Evolutionary conservation across 2,329 filamentous ascomycete genomes (phyloP), one percentile per base, ranked within the genome.

Genomic region (Chrysoporthe cubensis): DNA sequence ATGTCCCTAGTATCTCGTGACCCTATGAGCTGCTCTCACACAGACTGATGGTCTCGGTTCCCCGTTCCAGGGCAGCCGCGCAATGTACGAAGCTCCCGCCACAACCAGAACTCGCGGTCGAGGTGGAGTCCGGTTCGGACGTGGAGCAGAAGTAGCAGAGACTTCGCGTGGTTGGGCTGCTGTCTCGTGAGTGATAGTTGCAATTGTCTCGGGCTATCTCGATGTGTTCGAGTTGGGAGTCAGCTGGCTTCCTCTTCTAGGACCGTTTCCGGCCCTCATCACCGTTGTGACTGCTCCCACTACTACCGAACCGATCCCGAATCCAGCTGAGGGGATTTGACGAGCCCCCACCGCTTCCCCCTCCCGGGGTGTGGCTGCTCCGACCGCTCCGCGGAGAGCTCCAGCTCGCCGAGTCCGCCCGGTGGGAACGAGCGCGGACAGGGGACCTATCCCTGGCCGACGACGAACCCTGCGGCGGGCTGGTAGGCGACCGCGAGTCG

Each of bases 281-380:
- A n/a, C 32, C 50, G 18, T 61, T 44, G n/a, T 42, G 42, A 26
- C 48, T 42, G 34, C 48, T 48, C 5, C 65, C 62, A 21, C 48
- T 59, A 40, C 68, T 58, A 48, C 58, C 32, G 44, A 73, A 73
- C 37, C 72, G 71, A 42, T 75, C 73, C 50, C 74, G 71, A 44
- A 75, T 52, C 74, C 74, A 75, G 21, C 63, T 70, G 14, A 75
- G 32, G 52, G 71, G 66, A 14, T 69, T 69, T 37, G 59, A 66
- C 18, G 69, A 70, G 26, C 64, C 65, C 21, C 68, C 61, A 9
- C 61, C 44, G 26, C 8, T 21, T 4, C 43, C 42, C 1, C 43
- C 59, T 32, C 64, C 18, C 13, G 64, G 48, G 66, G 32, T 58
- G 59, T 62, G 46, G 43, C 50, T 44, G 44, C 61, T 48, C 14